Evolutionary conservation across 331 rosid species (phyloP), one percentile per base, ranked within the genome.

Genomic region (Dryas integrifolia): DNA sequence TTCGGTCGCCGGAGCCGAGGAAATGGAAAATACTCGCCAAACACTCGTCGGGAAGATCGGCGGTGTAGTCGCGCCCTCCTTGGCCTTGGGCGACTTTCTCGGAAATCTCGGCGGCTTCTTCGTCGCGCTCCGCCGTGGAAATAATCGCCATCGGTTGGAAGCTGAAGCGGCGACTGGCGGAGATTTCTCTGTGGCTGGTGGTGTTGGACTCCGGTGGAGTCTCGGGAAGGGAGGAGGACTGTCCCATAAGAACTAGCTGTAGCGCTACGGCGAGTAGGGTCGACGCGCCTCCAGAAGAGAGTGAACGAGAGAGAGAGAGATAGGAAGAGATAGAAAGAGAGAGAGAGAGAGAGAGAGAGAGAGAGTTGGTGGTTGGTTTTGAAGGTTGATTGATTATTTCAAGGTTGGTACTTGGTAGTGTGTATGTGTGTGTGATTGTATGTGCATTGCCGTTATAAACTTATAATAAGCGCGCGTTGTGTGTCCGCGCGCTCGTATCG

Each of bases 1-100:
- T 88, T 77, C 94, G 82, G 50, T 92, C 97, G 3, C 56, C 76
- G 76, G 88, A 13, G 79, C 82, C 70, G 16, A 92, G 94, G 7
- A 77, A 82, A 16, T 81, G 82, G 11, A 89, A 92, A 40, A 92
- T 67, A 8, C 70, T 61, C 0, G 84, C 96, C 76, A 92, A 18
- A 45, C 88, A 86, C 70, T 92, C 97, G 51, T 92, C 97, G n/a
- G 96, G 88, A 63, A 92, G 86, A 80, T 76, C 78, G 10, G 75
- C 59, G 0, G 89, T 88, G 68, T 30, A 85, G 71, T 90, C 95
- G 6, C 74, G 59, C 35, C 35, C 35, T 30, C 35, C 35, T 30
- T 30, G 35, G 6, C 72, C 80, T 0, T 12, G 26, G 2, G 38
- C 5, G 10, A 63, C 68, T 0, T 58, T n/a, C 7, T 77, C 86